Evolutionary conservation across 306 rosid species (phyloP), one percentile per base, ranked within the genome.

Genomic region (Cicer yamashitae): DNA sequence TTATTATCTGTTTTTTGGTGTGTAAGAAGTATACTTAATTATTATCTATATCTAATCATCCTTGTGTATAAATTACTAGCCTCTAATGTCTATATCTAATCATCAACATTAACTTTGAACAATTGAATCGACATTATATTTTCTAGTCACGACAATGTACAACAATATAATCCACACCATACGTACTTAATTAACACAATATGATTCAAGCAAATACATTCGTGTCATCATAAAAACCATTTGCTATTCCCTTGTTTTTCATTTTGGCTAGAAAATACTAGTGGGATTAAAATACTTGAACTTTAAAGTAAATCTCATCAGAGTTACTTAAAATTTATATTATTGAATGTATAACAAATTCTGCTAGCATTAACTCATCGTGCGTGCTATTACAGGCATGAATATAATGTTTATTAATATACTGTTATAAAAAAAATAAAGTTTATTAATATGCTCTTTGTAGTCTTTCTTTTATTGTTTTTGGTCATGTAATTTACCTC

Each of bases 11-110:
- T 30, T 30, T 30, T 22, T 30, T 30, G 5, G 34, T 30, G 5
- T 3, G 34, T 30, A 25, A 25, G 4, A 25, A 25, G 34, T 25
- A 25, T 25, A 25, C 34, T 2, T 25, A 25, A 25, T 25, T 25
- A 25, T 25, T 25, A 25, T 25, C 34, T 25, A 25, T 25, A 25
- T 25, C 40, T 54, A 61, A 8, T 44, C 81, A 48, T 70, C 56
- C 43, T 51, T 9, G 59, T 44, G 58, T 51, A 50, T 63, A 82
- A 70, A 76, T 70, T 57, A 25, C 34, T 2, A 76, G 15, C 18
- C 74, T 65, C 41, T 52, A 77, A 74, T 77, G 50, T 82, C 52
- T 25, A 25, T 51, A 53, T 74, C 71, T 68, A 74, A 74, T 48
- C 60, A 74, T 44, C 58, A 77, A 66, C 79, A 61, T 73, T 37